Evolutionary conservation across 441 rosid species (phyloP).

Genomic region (Bocquillonia castaneifolia): DNA sequence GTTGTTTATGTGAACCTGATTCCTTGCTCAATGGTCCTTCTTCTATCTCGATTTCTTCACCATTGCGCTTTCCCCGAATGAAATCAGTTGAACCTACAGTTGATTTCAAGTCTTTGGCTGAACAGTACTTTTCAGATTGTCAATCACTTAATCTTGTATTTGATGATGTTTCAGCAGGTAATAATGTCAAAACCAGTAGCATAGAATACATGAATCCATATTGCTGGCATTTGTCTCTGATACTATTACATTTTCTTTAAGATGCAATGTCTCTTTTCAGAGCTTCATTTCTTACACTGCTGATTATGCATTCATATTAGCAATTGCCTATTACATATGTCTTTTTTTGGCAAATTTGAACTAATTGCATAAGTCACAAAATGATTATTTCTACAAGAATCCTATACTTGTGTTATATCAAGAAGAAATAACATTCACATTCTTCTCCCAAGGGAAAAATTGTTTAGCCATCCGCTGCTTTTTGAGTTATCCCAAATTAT

Average conservation of each 20-base stretch:
- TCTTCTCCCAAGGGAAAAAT: background rate
- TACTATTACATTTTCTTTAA: background rate
- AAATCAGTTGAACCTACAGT: constrained; percentile 54
- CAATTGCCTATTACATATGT: background rate
- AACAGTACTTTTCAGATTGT: constrained; percentile 78
- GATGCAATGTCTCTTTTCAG: constrained; percentile 1
- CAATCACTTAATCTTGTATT: constrained; percentile 76
- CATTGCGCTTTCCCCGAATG: constrained; percentile 83
- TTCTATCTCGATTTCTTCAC: constrained; percentile 87
- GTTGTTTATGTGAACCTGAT: constrained; percentile 80
- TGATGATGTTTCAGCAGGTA: constrained; percentile 73
- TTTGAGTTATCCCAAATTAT: background rate
- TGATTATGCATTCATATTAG: background rate
- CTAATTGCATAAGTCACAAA: background rate
- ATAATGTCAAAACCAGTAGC: constrained; percentile 10
- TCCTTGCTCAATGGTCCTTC: constrained; percentile 95
- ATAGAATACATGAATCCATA: constrained; percentile 1
- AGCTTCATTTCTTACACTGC: background rate
- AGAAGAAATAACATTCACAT: background rate
- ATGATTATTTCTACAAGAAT: background rate
- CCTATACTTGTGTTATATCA: background rate
- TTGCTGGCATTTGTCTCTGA: background rate
- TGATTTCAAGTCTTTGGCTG: constrained; percentile 79
- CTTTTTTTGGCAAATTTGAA: background rate
- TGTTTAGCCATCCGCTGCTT: background rate